These are phyloP conservation scores for Cercospora sesami DNA, from an alignment of 2,329 filamentous ascomycete genomes.

Conservation along the genomic window DNA sequence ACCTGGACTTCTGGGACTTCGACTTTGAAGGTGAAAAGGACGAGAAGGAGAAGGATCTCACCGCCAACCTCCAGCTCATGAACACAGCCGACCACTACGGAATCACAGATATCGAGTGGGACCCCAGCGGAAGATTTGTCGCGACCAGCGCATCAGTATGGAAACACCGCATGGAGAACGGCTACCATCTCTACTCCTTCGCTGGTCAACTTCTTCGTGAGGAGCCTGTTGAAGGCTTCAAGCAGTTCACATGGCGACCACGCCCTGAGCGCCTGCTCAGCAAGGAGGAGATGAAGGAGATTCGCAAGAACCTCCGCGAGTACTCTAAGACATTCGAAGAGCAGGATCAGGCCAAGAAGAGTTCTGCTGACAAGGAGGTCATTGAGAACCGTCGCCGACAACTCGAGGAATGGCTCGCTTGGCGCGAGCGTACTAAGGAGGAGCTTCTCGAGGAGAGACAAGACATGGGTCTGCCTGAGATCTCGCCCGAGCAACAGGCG, in stretches of 20 bases:
- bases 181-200: conserved; percentile 98
- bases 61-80: conserved; percentile 93
- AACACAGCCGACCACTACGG: conserved; percentile 93
- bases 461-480: conserved; percentile 64
- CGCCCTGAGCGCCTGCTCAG: conserved; percentile 85
- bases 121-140: conserved; percentile 91
- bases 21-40: conserved; percentile 95
- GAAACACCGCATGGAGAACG: conserved; percentile 99
- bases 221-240: conserved; percentile 93
- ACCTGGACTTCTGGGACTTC: conserved; percentile 96
- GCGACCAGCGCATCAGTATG: conserved; percentile 90
- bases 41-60: conserved; percentile 88
- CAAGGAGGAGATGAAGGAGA: conserved; percentile 96
- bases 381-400: conserved; percentile 80
- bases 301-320: conserved; percentile 97
- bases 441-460: conserved; percentile 72
- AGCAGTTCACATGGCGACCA: conserved; percentile 94
- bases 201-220: conserved; percentile 84
- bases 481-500: conserved; percentile 63
- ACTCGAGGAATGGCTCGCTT: conserved; percentile 85
- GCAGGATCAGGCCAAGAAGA: conserved; percentile 89
- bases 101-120: conserved; percentile 97
- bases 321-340: conserved; percentile 95
- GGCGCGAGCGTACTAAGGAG: conserved; percentile 71
- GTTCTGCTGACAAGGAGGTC: conserved; percentile 89